Evolutionary conservation across 73 alveolate species (phyloP).

Genomic region (Diophrys sp.): DNA sequence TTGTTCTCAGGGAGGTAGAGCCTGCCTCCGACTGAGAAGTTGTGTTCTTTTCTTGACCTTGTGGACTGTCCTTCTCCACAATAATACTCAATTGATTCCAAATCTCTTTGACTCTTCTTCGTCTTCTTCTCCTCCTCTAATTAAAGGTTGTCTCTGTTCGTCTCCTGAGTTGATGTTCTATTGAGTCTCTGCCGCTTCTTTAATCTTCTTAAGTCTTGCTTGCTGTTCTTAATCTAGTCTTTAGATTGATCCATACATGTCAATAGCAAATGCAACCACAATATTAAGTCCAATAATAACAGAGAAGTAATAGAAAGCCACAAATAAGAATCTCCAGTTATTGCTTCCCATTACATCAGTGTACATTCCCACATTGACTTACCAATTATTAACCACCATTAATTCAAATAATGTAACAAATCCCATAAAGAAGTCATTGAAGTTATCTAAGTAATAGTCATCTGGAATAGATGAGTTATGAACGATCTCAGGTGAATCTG

Average conservation of each 20-base stretch:
- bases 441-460: conserved; percentile 36
- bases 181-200: too few species aligned
- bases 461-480: conserved; percentile 52
- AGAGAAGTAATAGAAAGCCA: conserved; percentile 30
- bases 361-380: conserved; percentile 48
- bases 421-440: conserved; percentile 60
- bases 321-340: conserved; percentile 21
- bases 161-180: too few species aligned
- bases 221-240: conserved; percentile 27
- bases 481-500: conserved; percentile 14
- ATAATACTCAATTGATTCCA: too few species aligned
- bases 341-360: conserved; percentile 17
- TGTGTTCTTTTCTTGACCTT: too few species aligned
- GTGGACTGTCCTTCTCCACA: too few species aligned
- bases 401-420: conserved; percentile 61
- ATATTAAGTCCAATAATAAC: conserved; percentile 54
- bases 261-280: conserved; percentile 54
- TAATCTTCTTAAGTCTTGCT: too few species aligned
- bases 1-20: too few species aligned
- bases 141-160: too few species aligned
- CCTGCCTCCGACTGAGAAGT: too few species aligned
- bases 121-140: too few species aligned
- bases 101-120: too few species aligned
- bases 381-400: conserved; percentile 72
- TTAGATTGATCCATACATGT: conserved; percentile 42